Conservation (phyloP, 192 early-diverging fungal species). For the Dispira simplex region DNA sequence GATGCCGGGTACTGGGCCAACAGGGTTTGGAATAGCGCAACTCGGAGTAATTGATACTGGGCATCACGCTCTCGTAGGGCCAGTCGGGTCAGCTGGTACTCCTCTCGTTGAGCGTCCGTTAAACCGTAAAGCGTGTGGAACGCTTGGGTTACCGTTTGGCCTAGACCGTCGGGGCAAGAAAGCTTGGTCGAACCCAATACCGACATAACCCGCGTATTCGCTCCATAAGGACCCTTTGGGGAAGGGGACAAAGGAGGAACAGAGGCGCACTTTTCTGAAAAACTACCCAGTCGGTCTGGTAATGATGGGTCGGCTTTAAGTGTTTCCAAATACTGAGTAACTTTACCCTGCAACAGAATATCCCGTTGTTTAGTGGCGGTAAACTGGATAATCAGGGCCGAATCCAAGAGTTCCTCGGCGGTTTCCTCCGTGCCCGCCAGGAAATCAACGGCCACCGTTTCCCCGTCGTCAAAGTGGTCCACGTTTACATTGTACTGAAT, state of each 20-base stretch:
- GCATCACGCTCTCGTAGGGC: slow-evolving; percentile 37
- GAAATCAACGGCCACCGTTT: slow-evolving; percentile 42
- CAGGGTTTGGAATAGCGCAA: slow-evolving; percentile 33
- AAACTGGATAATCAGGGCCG: slow-evolving; percentile 2
- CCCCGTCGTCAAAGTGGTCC: slow-evolving; percentile 37
- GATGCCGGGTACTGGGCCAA: slow-evolving; percentile 41
- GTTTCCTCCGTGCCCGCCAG: slow-evolving; percentile 17
- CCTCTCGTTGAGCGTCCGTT: background rate
- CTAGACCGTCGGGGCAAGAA: background rate
- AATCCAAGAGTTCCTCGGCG: background rate
- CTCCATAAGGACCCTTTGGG: no score
- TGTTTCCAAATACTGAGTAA: no score
- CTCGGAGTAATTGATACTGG: slow-evolving; percentile 39
- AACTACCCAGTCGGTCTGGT: no score
- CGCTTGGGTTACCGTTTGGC: background rate
- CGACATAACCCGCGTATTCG: background rate
- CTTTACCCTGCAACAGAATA: background rate
- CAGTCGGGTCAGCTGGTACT: slow-evolving; percentile 15
- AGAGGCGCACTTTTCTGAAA: background rate
- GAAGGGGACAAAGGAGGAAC: background rate
- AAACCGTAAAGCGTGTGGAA: background rate
- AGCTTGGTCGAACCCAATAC: background rate
- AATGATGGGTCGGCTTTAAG: no score
- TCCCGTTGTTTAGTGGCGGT: background rate
- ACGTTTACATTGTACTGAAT: slow-evolving; percentile 32